A percentile compares a stretch with the other conserved stretches of the same genome.
phyloP scores from a whole-genome alignment of 1,284 basidiomycete genomes.

The Ustilago shanxiensis region DNA sequence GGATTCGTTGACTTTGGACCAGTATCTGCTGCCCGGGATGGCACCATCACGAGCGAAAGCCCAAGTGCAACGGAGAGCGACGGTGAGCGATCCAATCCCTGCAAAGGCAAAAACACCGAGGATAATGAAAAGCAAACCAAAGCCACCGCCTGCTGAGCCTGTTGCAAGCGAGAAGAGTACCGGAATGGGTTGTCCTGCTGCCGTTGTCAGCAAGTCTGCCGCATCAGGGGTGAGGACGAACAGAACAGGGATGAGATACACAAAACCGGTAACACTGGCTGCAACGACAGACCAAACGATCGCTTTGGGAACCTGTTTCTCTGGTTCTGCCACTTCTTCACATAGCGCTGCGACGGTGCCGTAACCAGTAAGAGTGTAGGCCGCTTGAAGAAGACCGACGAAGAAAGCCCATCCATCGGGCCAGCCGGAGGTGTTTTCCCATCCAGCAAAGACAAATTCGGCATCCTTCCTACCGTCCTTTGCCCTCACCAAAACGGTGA shows the following conservation, averaged over 20 bases:
- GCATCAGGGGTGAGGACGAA: slow-evolving; percentile 72
- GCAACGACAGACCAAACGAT: slow-evolving; percentile 71
- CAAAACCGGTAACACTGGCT: slow-evolving; percentile 72
- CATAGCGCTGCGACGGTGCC: slow-evolving; percentile 70
- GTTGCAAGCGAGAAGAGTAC: slow-evolving; percentile 72
- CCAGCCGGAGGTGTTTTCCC: slow-evolving; percentile 70
- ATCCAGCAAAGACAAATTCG: slow-evolving; percentile 70
- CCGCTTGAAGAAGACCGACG: slow-evolving; percentile 70
- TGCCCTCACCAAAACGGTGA: slow-evolving; percentile 71
- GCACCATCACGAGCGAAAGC: slow-evolving; percentile 72
- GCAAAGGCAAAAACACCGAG: slow-evolving; percentile 73
- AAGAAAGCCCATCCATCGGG: slow-evolving; percentile 70
- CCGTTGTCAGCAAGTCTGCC: slow-evolving; percentile 69
- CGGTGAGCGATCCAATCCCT: slow-evolving; percentile 72
- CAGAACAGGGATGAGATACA: slow-evolving; percentile 72
- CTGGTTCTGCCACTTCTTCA: slow-evolving; percentile 70
- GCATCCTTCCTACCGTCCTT: slow-evolving; percentile 70
- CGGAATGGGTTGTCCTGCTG: slow-evolving; percentile 72
- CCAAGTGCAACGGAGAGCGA: slow-evolving; percentile 72
- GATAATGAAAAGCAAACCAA: slow-evolving; percentile 72
- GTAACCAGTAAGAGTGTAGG: slow-evolving; percentile 69
- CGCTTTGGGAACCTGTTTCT: slow-evolving; percentile 58
- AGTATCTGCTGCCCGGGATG: slow-evolving; percentile 70
- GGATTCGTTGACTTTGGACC: slow-evolving; percentile 70
- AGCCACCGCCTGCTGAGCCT: slow-evolving; percentile 71